Evolutionary conservation across 805 yeast genomes (phyloP), one percentile per base, ranked within the genome.

Genomic region (Kodamaea jinghongensis): DNA sequence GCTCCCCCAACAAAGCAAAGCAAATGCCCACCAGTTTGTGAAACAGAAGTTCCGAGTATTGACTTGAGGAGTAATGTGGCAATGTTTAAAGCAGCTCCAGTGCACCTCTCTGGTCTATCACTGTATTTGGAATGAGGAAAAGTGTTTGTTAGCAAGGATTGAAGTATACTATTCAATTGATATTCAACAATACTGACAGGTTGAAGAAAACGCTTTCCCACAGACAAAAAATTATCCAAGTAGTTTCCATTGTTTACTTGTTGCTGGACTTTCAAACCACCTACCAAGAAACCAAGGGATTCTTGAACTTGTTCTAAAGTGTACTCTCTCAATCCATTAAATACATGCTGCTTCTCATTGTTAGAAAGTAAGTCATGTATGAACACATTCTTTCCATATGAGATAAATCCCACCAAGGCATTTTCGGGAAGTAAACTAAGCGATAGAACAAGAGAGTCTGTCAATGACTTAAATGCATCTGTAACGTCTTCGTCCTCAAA

Each of bases 1-100:
- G 83, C 79, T 1, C 87, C 87, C 20, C 80, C 84, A 4, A 75
- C 53, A 50, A 81, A 81, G 16, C 74, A 56, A 52, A 79, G 54
- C 4, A 79, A 53, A 35, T 77, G 78, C 0, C 80, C 76, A 1
- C 84, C 84, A 1, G 73, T 60, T 20, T 74, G 45, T 14, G 42
- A 68, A 0, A 75, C 66, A 6, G 46, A 39, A 34, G 63, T 68
- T 6, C 72, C 73, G 33, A 70, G 52, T 4, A 64, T 48, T 2
- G 67, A 63, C 54, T 42, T 73, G 30, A 48, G 72, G 36, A 54
- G 60, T 50, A 44, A 66, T 28, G 49, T 75, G 63, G 61, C 63
- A 17, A 81, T 59, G 42, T 72, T 75, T 16, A 81, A 46, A 3
- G 86, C 86, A 34, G 76, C 53, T 2, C 87, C 88, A 0, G 84